Percentiles rank a stretch among this genome's conserved stretches.
Conservation (phyloP, 176 grass and related monocot genomes). For the Alopecurus myosuroides region DNA sequence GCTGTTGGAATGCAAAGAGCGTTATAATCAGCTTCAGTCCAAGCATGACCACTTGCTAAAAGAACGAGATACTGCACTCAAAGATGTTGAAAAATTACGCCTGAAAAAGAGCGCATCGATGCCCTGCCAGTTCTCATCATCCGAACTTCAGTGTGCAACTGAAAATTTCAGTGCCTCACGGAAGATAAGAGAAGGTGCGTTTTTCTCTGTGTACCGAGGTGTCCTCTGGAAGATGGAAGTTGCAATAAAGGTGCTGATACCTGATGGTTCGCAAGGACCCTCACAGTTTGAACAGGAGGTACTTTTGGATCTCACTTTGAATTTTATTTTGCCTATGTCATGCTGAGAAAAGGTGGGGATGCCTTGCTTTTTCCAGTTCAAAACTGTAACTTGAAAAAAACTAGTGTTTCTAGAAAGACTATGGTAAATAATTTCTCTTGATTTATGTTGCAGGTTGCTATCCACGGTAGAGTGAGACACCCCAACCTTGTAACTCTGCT, state of each 20-base stretch:
- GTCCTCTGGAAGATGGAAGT: slow-evolving; percentile 32
- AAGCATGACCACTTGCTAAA: slow-evolving; percentile 30
- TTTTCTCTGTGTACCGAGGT: slow-evolving; percentile 39
- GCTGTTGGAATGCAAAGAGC: slow-evolving; percentile 19
- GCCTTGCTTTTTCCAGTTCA: background rate
- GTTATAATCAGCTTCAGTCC: slow-evolving; percentile 20
- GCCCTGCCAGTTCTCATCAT: slow-evolving; percentile 28
- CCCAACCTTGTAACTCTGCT: background rate
- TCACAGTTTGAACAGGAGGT: slow-evolving; percentile 47
- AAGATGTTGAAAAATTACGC: slow-evolving; percentile 28
- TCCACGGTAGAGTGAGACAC: background rate
- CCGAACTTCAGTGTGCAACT: slow-evolving; percentile 28
- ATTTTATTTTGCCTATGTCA: background rate
- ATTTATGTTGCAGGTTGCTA: background rate
- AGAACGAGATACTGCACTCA: slow-evolving; percentile 29
- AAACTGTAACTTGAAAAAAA: background rate
- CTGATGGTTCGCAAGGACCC: slow-evolving; percentile 28
- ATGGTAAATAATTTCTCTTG: background rate
- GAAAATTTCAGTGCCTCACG: slow-evolving; percentile 23
- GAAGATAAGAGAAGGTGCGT: slow-evolving; percentile 37
- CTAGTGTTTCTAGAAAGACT: background rate
- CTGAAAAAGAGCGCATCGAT: slow-evolving; percentile 25
- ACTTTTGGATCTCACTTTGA: background rate
- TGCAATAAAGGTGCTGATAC: slow-evolving; percentile 41
- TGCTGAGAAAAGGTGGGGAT: background rate